Evolutionary conservation across 768 basidiomycete species (phyloP).

Genomic region (Psilocybe azurescens): DNA sequence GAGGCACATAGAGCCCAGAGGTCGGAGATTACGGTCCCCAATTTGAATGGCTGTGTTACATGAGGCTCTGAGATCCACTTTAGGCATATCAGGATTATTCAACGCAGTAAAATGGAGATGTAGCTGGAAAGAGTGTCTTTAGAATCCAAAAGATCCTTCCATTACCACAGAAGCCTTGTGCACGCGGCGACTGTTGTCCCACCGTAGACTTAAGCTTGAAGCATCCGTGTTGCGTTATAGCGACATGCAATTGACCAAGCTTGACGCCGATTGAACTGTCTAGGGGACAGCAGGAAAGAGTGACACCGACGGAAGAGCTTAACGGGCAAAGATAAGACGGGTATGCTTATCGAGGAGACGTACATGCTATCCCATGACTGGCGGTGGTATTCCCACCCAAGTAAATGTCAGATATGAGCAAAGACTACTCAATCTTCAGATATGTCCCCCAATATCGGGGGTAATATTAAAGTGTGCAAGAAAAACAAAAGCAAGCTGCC

Average conservation of each 20-base stretch:
- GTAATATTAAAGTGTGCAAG: background rate
- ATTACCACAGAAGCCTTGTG: background rate
- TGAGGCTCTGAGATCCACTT: background rate
- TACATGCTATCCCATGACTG: background rate
- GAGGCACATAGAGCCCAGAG: background rate
- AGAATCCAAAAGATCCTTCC: background rate
- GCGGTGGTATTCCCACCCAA: background rate
- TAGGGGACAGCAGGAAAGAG: background rate
- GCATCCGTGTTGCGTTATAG: background rate
- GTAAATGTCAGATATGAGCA: background rate
- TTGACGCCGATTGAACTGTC: background rate
- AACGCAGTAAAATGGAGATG: background rate
- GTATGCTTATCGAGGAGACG: background rate
- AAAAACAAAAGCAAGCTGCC: background rate
- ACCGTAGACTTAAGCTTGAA: background rate
- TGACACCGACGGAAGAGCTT: background rate
- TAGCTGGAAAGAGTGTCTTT: background rate
- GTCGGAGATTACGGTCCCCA: background rate
- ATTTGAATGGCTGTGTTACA: background rate
- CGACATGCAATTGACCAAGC: background rate
- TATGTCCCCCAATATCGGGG: background rate
- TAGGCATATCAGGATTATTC: background rate
- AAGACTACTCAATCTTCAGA: background rate
- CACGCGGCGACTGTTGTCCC: background rate
- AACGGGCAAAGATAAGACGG: background rate